Percentiles rank a stretch among this genome's conserved stretches.
These are phyloP conservation scores for Antitrichia curtipendula DNA, from an alignment of 225 moss, liverwort and hornwort genomes.

Conservation along the genomic window DNA sequence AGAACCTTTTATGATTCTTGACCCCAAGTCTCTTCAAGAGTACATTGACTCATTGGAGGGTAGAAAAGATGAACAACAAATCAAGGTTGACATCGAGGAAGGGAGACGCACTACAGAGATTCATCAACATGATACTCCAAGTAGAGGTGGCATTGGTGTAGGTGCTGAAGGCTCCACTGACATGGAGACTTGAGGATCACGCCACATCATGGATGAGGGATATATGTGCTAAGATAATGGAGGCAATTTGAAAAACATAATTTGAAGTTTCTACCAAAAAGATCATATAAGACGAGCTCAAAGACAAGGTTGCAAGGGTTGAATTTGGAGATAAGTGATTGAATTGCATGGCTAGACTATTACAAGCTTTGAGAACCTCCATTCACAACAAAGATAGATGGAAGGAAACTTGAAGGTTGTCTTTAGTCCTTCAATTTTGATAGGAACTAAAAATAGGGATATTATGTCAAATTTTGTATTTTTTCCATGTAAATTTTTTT, in stretches of 20 bases:
- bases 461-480: background rate
- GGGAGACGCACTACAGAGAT: background rate
- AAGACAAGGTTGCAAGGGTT: rapidly evolving
- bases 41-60: slow-evolving; percentile 64
- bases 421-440: background rate
- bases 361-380: background rate
- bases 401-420: background rate
- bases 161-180: slow-evolving; percentile 28
- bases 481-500: rapidly evolving
- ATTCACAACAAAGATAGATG: background rate
- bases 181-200: slow-evolving; percentile 14
- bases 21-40: slow-evolving; percentile 48
- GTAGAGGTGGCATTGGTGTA: background rate
- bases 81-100: slow-evolving; percentile 6
- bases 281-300: too few relatives aligned
- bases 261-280: too few relatives aligned
- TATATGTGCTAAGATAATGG: background rate
- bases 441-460: too few relatives aligned
- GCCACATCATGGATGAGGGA: too few relatives aligned
- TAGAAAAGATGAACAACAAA: slow-evolving; percentile 41
- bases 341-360: background rate
- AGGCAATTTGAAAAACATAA: background rate
- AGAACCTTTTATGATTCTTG: slow-evolving; percentile 63
- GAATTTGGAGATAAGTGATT: background rate
- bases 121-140: slow-evolving; percentile 9